phyloP scores from a whole-genome alignment of 1,284 basidiomycete genomes.

The Rhodofomes roseus region DNA sequence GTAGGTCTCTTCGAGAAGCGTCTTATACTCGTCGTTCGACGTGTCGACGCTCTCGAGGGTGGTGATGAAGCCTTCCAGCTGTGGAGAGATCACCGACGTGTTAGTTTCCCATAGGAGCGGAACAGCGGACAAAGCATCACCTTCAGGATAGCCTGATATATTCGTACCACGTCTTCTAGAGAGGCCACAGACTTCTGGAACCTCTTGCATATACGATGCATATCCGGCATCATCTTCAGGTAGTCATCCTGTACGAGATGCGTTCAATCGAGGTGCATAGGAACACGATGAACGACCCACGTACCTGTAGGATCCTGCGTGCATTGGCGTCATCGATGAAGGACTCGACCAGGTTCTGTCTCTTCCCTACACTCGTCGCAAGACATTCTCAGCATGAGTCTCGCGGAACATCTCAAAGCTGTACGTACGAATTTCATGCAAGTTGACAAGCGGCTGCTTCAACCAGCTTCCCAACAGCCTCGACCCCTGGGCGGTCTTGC shows the following conservation, averaged over 20 bases:
- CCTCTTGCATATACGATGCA: slow-evolving; percentile 89
- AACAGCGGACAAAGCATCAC: slow-evolving; percentile 26
- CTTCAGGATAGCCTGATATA: slow-evolving; percentile 86
- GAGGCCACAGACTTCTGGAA: slow-evolving; percentile 85
- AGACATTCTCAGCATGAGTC: neutral
- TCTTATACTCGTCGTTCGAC: slow-evolving; percentile 42
- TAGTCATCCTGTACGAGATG: slow-evolving; percentile 69
- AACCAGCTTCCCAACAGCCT: slow-evolving; percentile 90
- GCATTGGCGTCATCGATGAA: slow-evolving; percentile 80
- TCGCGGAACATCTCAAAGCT: slow-evolving; percentile 2
- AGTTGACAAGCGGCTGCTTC: slow-evolving; percentile 93
- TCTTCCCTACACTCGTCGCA: slow-evolving; percentile 48
- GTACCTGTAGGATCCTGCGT: slow-evolving; percentile 71
- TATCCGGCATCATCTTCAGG: slow-evolving; percentile 90
- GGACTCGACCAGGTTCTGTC: slow-evolving; percentile 85
- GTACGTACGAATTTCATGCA: slow-evolving; percentile 85
- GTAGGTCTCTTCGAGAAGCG: slow-evolving; percentile 69
- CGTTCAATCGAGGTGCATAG: neutral
- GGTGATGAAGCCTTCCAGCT: slow-evolving; percentile 79
- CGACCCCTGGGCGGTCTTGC: slow-evolving; percentile 96
- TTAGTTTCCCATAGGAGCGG: neutral
- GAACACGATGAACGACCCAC: slow-evolving; percentile 7
- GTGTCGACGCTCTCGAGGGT: slow-evolving; percentile 52
- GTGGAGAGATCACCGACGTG: neutral
- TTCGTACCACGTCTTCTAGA: slow-evolving; percentile 93